phyloP scores from a whole-genome alignment of 148 eudicot species.

The Silene latifolia region DNA sequence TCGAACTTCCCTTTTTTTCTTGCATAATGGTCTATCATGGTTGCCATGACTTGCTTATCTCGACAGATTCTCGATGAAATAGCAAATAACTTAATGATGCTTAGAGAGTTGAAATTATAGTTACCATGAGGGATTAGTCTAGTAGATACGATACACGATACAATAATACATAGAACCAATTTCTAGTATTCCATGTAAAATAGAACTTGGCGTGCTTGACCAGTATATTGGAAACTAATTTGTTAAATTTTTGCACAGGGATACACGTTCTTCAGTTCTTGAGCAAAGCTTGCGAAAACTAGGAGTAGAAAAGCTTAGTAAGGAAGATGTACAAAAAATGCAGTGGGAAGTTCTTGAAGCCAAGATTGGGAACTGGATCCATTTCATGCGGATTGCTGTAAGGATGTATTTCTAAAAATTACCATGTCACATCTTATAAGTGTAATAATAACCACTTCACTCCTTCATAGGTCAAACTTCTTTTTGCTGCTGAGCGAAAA shows the following conservation, averaged over 20 bases:
- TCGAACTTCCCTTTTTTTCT: neutral
- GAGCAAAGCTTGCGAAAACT: slow-evolving; percentile 86
- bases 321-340: slow-evolving; percentile 98
- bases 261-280: slow-evolving; percentile 83
- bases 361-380: slow-evolving; percentile 98
- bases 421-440: neutral
- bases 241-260: slow-evolving; percentile 43
- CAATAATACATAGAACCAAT: neutral
- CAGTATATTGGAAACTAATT: slow-evolving; percentile 1
- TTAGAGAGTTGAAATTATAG: neutral
- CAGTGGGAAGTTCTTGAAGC: slow-evolving; percentile 99
- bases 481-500: slow-evolving; percentile 91
- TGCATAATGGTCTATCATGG: neutral
- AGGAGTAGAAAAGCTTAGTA: slow-evolving; percentile 94
- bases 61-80: neutral
- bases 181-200: neutral
- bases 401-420: slow-evolving; percentile 20
- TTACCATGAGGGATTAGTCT: neutral
- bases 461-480: slow-evolving; percentile 71
- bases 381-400: slow-evolving; percentile 99
- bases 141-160: neutral
- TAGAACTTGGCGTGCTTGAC: neutral
- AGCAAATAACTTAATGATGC: neutral
- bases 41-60: neutral
- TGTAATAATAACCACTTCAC: slow-evolving; percentile 19